Conservation (phyloP, 371 early-diverging fungal species). For the Mortierella sp. region DNA sequence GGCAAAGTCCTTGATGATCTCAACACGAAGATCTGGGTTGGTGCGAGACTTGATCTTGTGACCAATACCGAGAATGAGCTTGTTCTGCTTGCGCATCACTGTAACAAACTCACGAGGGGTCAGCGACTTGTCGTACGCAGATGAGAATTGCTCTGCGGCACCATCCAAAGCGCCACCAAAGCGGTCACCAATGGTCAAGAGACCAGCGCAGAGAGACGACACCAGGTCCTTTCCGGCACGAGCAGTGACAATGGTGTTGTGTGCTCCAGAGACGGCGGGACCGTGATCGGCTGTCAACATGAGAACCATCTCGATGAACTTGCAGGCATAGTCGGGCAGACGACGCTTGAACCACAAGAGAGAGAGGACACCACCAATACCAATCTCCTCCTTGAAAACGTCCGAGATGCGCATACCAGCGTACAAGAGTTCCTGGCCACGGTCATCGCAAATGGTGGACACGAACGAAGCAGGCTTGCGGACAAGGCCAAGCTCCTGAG, state of each 20-base stretch:
- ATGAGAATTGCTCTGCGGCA: constrained; percentile 90
- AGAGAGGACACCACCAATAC: constrained; percentile 96
- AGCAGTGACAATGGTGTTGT: constrained; percentile 98
- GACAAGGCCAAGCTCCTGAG: constrained; percentile 97
- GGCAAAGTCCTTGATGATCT: constrained; percentile 93
- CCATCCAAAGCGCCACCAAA: constrained; percentile 98
- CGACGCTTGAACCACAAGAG: constrained; percentile 98
- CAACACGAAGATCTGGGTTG: constrained; percentile 98
- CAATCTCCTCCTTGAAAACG: constrained; percentile 98
- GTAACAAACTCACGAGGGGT: constrained; percentile 93
- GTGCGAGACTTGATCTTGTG: constrained; percentile 99
- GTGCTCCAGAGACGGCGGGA: constrained; percentile 94
- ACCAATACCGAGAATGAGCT: constrained; percentile 95
- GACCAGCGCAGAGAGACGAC: constrained; percentile 93
- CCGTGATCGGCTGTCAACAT: constrained; percentile 99
- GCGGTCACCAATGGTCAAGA: constrained; percentile 94
- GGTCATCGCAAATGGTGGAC: constrained; percentile 98
- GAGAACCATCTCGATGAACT: constrained; percentile 98
- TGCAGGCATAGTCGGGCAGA: constrained; percentile 93
- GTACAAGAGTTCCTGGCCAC: constrained; percentile 98
- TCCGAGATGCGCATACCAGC: constrained; percentile 98
- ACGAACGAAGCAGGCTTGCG: constrained; percentile 98
- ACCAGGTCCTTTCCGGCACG: constrained; percentile 98
- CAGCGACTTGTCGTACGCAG: constrained; percentile 89
- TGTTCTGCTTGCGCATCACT: constrained; percentile 83